Evolutionary conservation across 768 basidiomycete genomes (phyloP), one percentile per base, ranked within the genome.

Genomic region (Amanita phalloides): DNA sequence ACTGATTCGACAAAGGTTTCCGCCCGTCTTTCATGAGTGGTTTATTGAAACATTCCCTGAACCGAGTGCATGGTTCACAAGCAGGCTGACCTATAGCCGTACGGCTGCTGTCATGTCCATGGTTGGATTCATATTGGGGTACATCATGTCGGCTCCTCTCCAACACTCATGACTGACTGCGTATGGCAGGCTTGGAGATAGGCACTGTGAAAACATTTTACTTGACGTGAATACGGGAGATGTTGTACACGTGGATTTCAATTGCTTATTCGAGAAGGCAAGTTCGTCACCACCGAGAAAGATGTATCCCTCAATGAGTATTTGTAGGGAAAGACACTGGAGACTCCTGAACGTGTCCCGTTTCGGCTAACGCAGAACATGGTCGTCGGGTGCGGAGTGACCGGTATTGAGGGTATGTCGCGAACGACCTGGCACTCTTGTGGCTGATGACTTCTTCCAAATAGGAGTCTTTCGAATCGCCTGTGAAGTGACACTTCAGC

Each of bases 51-150:
- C 87, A 0, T 98, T 98, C 68, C 94, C 96, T 0, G 96, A 99
- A 59, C 96, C 96, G 0, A 84, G 88, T 0, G 87, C 90, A 0
- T 99, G 96, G 96, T 76, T 98, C 13, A 78, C 84, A 1, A 88
- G 88, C 63, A 82, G 95, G n/a, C 65, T 90, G 58, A 74, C 81
- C 1, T 99, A 94, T 62, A 84, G 79, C 3, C 77, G 95, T 39
- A 96, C 95, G 0, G 79, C 88, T 0, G 96, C 95, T 0, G 96
- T 98, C 49, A 98, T 96, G 86, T 96, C 89, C 1, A 98, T 99
- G 89, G 89, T 98, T 20, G 96, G 96, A 9, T 95, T 89, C 60
- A 92, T 99, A 39, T 72, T 98, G 10, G 95, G 95, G 92, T 95
- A 56, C 50, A 82, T 49, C 21, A 38, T 6, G 23, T 49, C 14